Evolutionary conservation across 2,329 filamentous ascomycete species (phyloP), one percentile per base, ranked within the genome.

Genomic region (Sporothrix protearum): DNA sequence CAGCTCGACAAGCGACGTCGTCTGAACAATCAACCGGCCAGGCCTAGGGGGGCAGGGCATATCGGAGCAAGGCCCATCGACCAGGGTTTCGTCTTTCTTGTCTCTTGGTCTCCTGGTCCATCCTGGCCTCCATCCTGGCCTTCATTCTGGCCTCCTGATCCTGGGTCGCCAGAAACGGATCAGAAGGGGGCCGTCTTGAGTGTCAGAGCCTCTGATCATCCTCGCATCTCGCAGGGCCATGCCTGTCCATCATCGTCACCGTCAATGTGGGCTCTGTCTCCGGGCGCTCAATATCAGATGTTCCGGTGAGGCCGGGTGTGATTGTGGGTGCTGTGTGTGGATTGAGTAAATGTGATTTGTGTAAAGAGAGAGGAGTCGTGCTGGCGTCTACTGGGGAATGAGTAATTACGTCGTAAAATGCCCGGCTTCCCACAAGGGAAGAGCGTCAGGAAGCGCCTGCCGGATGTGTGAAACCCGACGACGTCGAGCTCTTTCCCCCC

Each of bases 161-260:
- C 28, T 57, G 53, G 28, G 57, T 63, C 57, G 33, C 57, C 22
- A 64, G 61, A 64, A 28, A 30, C 61, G 61, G 61, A 64, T 64
- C 61, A 16, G 22, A 47, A n/a, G 45, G 42, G 63, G 28, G 6
- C 42, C 63, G 61, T 63, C 63, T 49, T 33, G 42, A 36, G 63
- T 67, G 63, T 51, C 63, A 67, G 42, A 47, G 25, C 42, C 63
- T 67, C 63, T 30, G 63, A 67, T 67, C 63, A 36, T 49, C 63
- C 28, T 51, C 63, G 10, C 39, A 67, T 49, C 63, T 49, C 14
- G 25, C 25, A 67, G 10, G 36, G 10, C 22, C 59, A 30, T 7
- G 42, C 25, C 22, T 47, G 22, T 9, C n/a, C 49, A 53, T 28
- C 49, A 42, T 64, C 22, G 63, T 67, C 42, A 19, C 42, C 63